Base-by-base conservation (phyloP, 495 filamentous ascomycete species). In the Mytilinidion resinicola region DNA sequence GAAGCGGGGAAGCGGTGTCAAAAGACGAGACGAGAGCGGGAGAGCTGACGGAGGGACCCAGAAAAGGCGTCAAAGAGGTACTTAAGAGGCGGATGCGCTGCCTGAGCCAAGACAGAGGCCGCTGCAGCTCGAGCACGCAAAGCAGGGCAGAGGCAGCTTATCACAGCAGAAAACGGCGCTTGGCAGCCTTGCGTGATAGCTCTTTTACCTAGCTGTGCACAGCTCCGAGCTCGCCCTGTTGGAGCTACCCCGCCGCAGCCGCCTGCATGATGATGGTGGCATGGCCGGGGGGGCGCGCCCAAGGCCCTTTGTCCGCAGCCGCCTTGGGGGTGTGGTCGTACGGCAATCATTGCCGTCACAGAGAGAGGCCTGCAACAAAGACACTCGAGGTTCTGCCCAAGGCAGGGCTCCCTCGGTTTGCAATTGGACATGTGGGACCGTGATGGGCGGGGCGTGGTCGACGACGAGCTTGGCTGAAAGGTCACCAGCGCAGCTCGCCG, bases 31-130 rank as follows among this genome's bases (percentile, higher is more conserved):
- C 42, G 34, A 53, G 7, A 42, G 37, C 49, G 42, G 33, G 47
- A 21, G 44, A 47, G 34, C 5, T 19, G 42, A 38, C 43, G 19
- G 19, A 33, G 42, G n/a, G 33, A 37, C 50, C 34, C 17, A 56
- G 44, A 53, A 37, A 39, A 49, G 51, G 38, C 39, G 51, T 35
- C 55, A 36, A 25, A 52, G 60, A 53, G 12, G 47, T 60, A 53
- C 36, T 53, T 49, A 49, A 25, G 21, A 19, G 25, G 15, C 21
- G 46, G 19, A 25, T 19, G 19, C 15, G 42, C 12, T 20, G 17
- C 46, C 46, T 30, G 19, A 49, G 46, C 15, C 19, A 6, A 25
- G 21, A 9, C 15, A 4, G 33, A 25, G 46, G 14, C 12, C 9
- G 14, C 46, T 46, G 15, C 15, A 46, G 42, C 42, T 17, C 9